A percentile compares a stretch with the other conserved stretches of the same genome.
Conservation (phyloP, 2,329 filamentous ascomycete species). For the Penicillium sp. region DNA sequence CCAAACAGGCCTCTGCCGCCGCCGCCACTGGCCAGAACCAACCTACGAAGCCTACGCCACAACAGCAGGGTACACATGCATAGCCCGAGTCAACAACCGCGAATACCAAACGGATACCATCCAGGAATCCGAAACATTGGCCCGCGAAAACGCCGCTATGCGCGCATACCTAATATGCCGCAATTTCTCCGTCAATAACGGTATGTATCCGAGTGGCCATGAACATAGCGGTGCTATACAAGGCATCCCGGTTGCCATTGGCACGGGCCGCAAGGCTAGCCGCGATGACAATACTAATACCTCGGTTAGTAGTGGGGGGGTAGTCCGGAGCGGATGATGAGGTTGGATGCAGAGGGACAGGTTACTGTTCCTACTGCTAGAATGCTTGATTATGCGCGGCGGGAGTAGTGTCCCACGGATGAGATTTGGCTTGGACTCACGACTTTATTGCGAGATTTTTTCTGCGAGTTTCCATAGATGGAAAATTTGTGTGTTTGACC, state of each 20-base stretch:
- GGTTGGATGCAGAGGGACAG: background rate
- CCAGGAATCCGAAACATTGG: conserved; percentile 75
- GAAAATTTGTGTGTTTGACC: background rate
- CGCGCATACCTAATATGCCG: conserved; percentile 96
- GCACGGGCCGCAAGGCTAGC: conserved; percentile 53
- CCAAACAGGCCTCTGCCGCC: conserved; percentile 76
- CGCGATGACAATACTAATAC: conserved; percentile 45
- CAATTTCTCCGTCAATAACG: conserved; percentile 94
- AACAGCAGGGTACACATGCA: conserved; percentile 73
- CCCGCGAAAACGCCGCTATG: conserved; percentile 90
- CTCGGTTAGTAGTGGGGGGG: conserved; percentile 47
- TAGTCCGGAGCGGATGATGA: conserved; percentile 40
- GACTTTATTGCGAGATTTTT: conserved; percentile 15
- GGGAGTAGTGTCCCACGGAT: background rate
- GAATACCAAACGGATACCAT: conserved; percentile 89
- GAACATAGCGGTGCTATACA: conserved; percentile 53
- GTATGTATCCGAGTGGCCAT: conserved; percentile 65
- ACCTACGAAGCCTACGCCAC: conserved; percentile 77
- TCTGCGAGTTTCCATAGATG: background rate
- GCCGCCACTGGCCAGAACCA: conserved; percentile 88
- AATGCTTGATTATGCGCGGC: conserved; percentile 4
- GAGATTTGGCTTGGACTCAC: conserved; percentile 5
- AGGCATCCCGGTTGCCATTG: conserved; percentile 60
- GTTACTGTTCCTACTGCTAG: conserved; percentile 2
- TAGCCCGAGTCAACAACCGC: conserved; percentile 90